phyloP scores from a whole-genome alignment of 1,284 basidiomycete genomes.

The Garcileccinum viscosum region DNA sequence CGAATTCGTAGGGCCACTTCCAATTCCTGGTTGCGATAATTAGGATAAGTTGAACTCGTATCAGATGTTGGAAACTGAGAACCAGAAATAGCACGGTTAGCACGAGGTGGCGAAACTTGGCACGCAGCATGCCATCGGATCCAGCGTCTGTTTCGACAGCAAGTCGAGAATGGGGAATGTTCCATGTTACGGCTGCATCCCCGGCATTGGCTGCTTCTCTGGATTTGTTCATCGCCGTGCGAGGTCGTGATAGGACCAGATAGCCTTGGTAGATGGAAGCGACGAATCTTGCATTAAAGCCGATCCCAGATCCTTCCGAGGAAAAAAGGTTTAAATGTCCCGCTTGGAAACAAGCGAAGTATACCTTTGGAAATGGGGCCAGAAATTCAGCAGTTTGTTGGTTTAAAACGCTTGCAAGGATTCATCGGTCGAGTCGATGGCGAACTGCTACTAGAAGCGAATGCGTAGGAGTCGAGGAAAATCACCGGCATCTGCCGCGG shows the following conservation, averaged over 20 bases:
- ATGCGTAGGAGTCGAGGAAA: not conserved
- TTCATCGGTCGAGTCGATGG: not conserved
- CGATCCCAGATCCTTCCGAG: slow-evolving; percentile 1
- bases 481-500: not conserved
- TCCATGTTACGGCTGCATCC: not conserved
- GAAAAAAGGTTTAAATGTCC: not conserved
- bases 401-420: not conserved
- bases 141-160: not conserved
- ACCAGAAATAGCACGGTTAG: not conserved
- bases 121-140: not conserved
- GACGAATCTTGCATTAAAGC: not conserved
- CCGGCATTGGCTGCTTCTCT: not conserved
- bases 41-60: not conserved
- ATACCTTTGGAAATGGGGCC: not conserved
- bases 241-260: not conserved
- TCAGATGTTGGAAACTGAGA: not conserved
- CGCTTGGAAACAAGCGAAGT: not conserved
- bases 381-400: not conserved
- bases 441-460: not conserved
- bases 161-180: not conserved
- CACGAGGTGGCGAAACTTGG: slow-evolving; percentile 4
- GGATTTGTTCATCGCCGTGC: not conserved
- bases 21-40: not conserved
- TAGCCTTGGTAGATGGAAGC: not conserved
- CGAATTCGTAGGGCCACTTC: not conserved